Evolutionary conservation across 441 rosid genomes (phyloP), one percentile per base, ranked within the genome.

Genomic region (Raphanus hybrid): DNA sequence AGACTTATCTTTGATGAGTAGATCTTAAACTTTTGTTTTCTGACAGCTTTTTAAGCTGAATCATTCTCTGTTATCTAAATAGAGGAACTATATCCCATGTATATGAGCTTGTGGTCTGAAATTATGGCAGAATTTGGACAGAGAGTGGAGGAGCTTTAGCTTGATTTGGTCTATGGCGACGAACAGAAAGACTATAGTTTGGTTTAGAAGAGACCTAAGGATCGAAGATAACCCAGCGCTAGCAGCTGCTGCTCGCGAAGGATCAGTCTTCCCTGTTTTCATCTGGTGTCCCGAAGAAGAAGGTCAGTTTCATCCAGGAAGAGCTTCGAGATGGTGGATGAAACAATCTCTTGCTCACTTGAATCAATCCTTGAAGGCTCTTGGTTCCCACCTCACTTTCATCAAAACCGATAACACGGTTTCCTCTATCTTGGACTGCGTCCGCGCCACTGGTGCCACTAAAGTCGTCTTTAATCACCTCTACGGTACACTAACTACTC

Each of bases 271-370:
- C 63, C 97, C 95, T 15, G 89, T 94, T 16, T 92, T 82, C 74
- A 89, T 91, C 77, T 94, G 98, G 97, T 92, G 97, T 70, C 98
- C 98, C 57, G 83, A 86, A 75, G 97, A 91, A 75, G 96, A 94
- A 84, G 93, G 89, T 26, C 92, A 90, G 52, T 94, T 91, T 84
- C 88, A 87, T 80, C 95, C 97, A 0, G 97, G 97, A 70, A 93
- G 98, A 48, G 97, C 91, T 50, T 94, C 98, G 0, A 83, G 97
- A 83, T 94, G 98, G 98, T 94, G 98, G 98, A 86, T 94, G 82
- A 92, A 94, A 86, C 93, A 89, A 81, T 92, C 98, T 55, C 90
- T 91, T 39, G 23, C 74, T 63, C 93, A 87, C 78, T 86, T 92
- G 81, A 78, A 81, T 71, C 87, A 87, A 61, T 87, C 98, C 4